phyloP scores from a whole-genome alignment of 495 filamentous ascomycete genomes.

The Physcia stellaris region DNA sequence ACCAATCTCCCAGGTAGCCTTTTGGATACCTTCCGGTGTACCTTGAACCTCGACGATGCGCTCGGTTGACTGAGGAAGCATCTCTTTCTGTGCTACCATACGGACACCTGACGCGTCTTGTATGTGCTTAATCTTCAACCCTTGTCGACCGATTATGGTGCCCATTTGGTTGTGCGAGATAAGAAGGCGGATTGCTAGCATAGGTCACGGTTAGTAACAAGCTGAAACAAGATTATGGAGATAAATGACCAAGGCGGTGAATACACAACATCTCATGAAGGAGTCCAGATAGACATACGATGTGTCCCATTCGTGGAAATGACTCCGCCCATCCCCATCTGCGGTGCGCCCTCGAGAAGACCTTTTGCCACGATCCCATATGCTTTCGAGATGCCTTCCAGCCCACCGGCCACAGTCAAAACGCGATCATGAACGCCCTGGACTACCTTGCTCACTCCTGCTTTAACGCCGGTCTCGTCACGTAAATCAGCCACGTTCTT shows the following conservation, averaged over 20 bases:
- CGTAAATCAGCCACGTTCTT: constrained; percentile 97
- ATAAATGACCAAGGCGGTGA: too few species aligned
- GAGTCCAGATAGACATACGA: constrained; percentile 47
- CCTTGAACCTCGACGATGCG: constrained; percentile 94
- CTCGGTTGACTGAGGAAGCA: constrained; percentile 98
- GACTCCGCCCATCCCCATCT: constrained; percentile 87
- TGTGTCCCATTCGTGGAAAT: constrained; percentile 78
- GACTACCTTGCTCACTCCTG: constrained; percentile 96
- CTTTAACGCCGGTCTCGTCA: constrained; percentile 94
- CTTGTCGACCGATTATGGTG: constrained; percentile 92
- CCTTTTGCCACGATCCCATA: constrained; percentile 89
- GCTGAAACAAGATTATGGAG: neutral
- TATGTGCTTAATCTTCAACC: constrained; percentile 97
- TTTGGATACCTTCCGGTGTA: constrained; percentile 83
- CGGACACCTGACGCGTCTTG: constrained; percentile 93
- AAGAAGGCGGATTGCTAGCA: constrained; percentile 78
- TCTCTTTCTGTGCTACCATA: constrained; percentile 99
- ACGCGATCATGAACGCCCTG: constrained; percentile 95
- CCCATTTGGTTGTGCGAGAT: constrained; percentile 99
- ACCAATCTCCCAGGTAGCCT: constrained; percentile 95
- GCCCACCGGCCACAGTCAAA: constrained; percentile 78
- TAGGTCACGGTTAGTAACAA: constrained; percentile 18
- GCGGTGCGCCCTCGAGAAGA: constrained; percentile 79
- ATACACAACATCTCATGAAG: too few species aligned
- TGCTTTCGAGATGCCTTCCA: constrained; percentile 75